Evolutionary conservation across 2,329 filamentous ascomycete genomes (phyloP).

Genomic region (Calonectria crousiana): DNA sequence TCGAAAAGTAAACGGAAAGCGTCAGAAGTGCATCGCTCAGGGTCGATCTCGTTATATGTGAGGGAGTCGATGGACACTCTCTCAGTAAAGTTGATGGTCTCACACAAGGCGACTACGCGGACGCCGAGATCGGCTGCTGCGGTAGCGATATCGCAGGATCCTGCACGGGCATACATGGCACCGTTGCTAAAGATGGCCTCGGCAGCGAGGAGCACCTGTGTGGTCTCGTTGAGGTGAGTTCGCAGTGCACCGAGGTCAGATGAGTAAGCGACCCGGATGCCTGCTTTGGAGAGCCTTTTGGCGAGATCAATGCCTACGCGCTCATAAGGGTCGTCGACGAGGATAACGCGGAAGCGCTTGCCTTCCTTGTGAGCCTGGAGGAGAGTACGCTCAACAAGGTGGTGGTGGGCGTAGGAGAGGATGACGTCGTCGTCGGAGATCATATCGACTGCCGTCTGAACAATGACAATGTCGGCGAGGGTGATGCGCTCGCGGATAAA

Average conservation of each 20-base stretch:
- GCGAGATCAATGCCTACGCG: slow-evolving; percentile 71
- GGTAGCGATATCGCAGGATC: slow-evolving; percentile 89
- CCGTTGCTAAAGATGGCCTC: slow-evolving; percentile 98
- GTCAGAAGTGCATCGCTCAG: slow-evolving; percentile 70
- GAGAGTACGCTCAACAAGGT: slow-evolving; percentile 86
- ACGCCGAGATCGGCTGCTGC: slow-evolving; percentile 81
- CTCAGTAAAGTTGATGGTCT: slow-evolving; percentile 92
- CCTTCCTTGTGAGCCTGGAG: slow-evolving; percentile 77
- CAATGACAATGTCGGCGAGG: slow-evolving; percentile 88
- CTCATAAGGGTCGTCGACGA: slow-evolving; percentile 79
- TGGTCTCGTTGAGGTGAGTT: slow-evolving; percentile 75
- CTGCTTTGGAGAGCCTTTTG: slow-evolving; percentile 73
- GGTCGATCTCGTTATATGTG: slow-evolving; percentile 93
- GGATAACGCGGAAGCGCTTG: slow-evolving; percentile 83
- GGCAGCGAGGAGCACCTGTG: slow-evolving; percentile 87
- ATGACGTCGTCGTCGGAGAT: slow-evolving; percentile 86
- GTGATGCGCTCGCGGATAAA: slow-evolving; percentile 93
- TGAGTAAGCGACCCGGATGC: slow-evolving; percentile 83
- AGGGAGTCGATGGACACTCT: slow-evolving; percentile 92
- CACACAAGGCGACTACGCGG: slow-evolving; percentile 89
- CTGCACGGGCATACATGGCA: slow-evolving; percentile 86
- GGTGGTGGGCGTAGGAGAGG: slow-evolving; percentile 88
- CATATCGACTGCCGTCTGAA: slow-evolving; percentile 78
- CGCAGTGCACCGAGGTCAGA: slow-evolving; percentile 81
- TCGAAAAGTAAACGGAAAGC: slow-evolving; percentile 84